Conservation (phyloP, 805 yeast species). For the Candida sithepensis region DNA sequence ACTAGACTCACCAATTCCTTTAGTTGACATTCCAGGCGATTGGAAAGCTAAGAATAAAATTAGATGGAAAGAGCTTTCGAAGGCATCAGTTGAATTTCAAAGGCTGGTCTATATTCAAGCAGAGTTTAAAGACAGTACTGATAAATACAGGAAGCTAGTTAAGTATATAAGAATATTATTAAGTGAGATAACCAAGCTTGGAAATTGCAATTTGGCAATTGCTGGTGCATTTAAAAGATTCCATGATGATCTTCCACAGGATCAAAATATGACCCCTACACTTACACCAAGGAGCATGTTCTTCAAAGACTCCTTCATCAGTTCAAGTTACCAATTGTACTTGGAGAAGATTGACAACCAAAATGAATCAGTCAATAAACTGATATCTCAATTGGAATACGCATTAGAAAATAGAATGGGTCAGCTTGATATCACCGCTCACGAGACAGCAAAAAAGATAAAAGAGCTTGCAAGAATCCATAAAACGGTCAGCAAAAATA, state of each 20-base stretch:
- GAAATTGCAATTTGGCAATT: constrained; percentile 8
- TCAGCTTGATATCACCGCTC: constrained; percentile 4
- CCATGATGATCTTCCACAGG: constrained; percentile 9
- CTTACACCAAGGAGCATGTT: constrained; percentile 22
- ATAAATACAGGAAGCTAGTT: constrained; percentile 6
- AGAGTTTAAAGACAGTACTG: constrained; percentile 11
- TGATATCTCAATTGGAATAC: constrained; percentile 17
- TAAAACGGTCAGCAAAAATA: not conserved
- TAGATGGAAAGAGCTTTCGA: constrained; percentile 20
- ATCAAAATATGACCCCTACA: not conserved
- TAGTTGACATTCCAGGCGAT: constrained; percentile 16
- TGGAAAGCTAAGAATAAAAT: constrained; percentile 22
- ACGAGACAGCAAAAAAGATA: not conserved
- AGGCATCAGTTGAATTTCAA: constrained; percentile 17
- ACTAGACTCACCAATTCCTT: constrained; percentile 8
- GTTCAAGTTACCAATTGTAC: constrained; percentile 23
- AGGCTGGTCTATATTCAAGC: constrained; percentile 14
- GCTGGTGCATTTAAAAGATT: constrained; percentile 12
- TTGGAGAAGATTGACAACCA: constrained; percentile 17
- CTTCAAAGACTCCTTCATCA: constrained; percentile 23
- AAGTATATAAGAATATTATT: constrained; percentile 9
- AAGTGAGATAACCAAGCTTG: constrained; percentile 10
- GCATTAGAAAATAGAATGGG: constrained; percentile 6
- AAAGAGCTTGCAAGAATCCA: not conserved
- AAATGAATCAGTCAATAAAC: constrained; percentile 12